These are phyloP conservation scores for Puccinia horiana DNA, from an alignment of 1,284 basidiomycete genomes.

Conservation along the genomic window DNA sequence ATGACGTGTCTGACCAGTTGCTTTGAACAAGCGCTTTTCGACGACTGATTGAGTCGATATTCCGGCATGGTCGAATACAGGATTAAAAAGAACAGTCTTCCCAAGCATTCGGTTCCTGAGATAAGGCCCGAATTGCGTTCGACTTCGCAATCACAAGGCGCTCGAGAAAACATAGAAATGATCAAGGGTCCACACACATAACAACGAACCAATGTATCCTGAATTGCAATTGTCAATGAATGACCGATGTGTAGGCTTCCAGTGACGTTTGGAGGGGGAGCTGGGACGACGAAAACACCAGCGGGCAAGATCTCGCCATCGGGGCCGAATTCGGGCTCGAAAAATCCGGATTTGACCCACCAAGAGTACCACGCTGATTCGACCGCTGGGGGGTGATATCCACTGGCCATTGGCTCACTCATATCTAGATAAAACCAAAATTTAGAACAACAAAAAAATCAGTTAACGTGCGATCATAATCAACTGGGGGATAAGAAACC, in stretches of 20 bases:
- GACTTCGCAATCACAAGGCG: not conserved
- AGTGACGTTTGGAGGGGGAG: conserved; percentile 98
- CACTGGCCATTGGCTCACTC: conserved; percentile 78
- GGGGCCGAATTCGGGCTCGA: conserved; percentile 72
- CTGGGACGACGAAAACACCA: conserved; percentile 77
- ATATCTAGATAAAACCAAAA: conserved; percentile 67
- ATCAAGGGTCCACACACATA: conserved; percentile 60
- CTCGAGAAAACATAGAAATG: not conserved
- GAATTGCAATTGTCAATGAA: conserved; percentile 86
- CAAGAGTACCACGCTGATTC: conserved; percentile 98
- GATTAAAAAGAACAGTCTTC: conserved; percentile 83
- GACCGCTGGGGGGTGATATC: conserved; percentile 92
- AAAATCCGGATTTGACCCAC: conserved; percentile 90
- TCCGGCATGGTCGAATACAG: conserved; percentile 97
- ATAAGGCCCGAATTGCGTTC: not conserved
- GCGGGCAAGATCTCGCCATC: conserved; percentile 63
- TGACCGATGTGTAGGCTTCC: conserved; percentile 96
- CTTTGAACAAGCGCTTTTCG: conserved; percentile 86
- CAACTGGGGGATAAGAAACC: not conserved
- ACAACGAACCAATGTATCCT: conserved; percentile 87
- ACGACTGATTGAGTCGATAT: conserved; percentile 99
- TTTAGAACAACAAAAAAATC: not conserved
- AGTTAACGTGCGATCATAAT: not conserved
- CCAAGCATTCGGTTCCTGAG: conserved; percentile 92
- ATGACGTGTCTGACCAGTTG: conserved; percentile 79